Conservation (phyloP, 2,329 filamentous ascomycete species). For the Fusarium sp. region DNA sequence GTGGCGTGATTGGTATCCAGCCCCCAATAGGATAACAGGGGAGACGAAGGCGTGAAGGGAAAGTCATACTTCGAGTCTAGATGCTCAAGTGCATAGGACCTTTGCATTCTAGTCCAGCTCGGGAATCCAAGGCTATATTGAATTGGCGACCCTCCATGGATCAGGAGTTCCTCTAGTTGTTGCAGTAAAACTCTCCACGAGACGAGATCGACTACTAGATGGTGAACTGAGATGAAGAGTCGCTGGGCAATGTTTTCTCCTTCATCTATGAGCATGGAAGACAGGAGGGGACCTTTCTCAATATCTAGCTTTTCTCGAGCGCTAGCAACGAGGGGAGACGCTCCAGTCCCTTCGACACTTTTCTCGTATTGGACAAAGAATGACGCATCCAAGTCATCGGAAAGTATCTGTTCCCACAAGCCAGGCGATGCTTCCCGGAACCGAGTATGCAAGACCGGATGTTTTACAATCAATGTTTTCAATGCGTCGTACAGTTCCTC, state of each 20-base stretch:
- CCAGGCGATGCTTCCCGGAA: neutral
- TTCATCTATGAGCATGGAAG: neutral
- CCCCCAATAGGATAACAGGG: neutral
- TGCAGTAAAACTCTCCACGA: neutral
- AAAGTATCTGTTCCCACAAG: neutral
- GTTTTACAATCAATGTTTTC: neutral
- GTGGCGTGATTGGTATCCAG: neutral
- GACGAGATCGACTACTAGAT: neutral
- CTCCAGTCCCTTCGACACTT: neutral
- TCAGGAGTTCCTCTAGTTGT: neutral
- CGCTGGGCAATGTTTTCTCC: neutral
- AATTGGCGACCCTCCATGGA: neutral
- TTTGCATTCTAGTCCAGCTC: neutral
- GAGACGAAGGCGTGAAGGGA: neutral
- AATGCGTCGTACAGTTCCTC: neutral
- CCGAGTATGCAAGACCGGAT: neutral
- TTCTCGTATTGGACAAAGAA: neutral
- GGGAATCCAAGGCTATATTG: neutral
- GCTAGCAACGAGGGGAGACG: neutral
- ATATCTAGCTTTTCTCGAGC: neutral
- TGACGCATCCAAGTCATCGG: neutral
- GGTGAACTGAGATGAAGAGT: constrained; percentile 1
- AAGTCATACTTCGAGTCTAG: neutral
- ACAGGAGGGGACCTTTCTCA: neutral
- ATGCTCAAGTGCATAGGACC: neutral